Percentiles rank a stretch among this genome's conserved stretches.
Conservation (phyloP, 257 asterid genomes). For the Solanum chilense region DNA sequence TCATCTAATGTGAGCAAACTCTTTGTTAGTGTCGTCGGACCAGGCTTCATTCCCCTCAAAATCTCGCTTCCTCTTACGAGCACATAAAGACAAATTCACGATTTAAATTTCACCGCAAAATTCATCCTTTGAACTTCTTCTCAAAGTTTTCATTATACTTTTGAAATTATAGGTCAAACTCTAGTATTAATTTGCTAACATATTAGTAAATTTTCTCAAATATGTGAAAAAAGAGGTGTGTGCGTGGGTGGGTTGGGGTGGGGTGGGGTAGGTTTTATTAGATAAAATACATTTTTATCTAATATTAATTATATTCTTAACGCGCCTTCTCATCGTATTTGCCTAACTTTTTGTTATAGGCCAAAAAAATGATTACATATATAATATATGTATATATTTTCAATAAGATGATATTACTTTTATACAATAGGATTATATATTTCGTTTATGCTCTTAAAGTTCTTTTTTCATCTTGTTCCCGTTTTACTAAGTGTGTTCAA, state of each 20-base stretch:
- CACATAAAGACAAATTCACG: background rate
- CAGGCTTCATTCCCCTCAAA: slow-evolving; percentile 99
- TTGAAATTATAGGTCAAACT: background rate
- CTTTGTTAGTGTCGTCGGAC: slow-evolving; percentile 56
- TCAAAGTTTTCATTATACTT: background rate
- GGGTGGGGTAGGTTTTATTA: background rate
- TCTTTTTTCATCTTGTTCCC: background rate
- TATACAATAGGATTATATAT: background rate
- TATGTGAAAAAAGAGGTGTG: background rate
- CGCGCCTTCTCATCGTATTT: background rate
- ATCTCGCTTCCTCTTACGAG: slow-evolving; percentile 28
- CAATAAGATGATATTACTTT: background rate
- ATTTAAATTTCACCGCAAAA: background rate
- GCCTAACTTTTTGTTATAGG: background rate
- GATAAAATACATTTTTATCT: background rate
- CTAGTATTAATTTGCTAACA: background rate
- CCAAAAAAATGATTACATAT: background rate
- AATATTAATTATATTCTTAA: background rate
- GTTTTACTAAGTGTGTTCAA: background rate
- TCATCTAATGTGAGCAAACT: slow-evolving; percentile 12
- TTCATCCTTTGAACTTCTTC: too few species aligned
- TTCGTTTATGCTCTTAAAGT: background rate
- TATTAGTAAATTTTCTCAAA: background rate
- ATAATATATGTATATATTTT: background rate
- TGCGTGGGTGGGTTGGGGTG: too few species aligned